Evolutionary conservation across 345 rosid species (phyloP), one percentile per base, ranked within the genome.

Genomic region (Sonneratia alba): DNA sequence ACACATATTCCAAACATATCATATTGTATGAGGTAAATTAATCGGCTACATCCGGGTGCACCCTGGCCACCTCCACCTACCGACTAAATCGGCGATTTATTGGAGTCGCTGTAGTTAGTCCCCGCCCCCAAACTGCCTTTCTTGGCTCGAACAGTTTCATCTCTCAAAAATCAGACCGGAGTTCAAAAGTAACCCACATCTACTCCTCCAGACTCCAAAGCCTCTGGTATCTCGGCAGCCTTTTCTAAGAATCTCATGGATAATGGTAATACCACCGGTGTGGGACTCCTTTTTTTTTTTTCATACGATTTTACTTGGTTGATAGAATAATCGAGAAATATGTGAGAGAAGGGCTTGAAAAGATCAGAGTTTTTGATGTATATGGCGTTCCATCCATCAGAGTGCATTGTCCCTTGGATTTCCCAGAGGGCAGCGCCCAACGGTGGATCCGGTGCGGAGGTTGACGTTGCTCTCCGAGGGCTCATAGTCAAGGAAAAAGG

Each of bases 151-250:
- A 12, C 19, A 49, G 18, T 49, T 40, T 15, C 27, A 19, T 21
- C 51, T 36, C 19, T 47, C 34, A 51, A 48, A 36, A 47, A n/a
- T n/a, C n/a, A n/a, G n/a, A n/a, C n/a, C 16, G 63, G 53, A 67
- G 70, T 73, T 38, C 73, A 72, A 67, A 48, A 56, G 72, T 49
- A 77, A 76, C 70, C 68, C 70, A 48, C 66, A 53, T 66, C 51
- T 74, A 18, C 77, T 80, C 77, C 73, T 77, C 43, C 8, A 40
- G 78, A 57, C 72, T 48, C 78, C 69, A 68, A 70, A 72, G 55
- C 55, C 55, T 49, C 11, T 49, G 43, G 59, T 53, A 18, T 21
- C 59, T 19, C 59, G 19, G 59, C 59, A 53, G 59, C 59, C 59
- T 53, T 53, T 53, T 16, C 24, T 21, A 4, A 47, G 51, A 47